A percentile compares a stretch with the other conserved stretches of the same genome.
These are phyloP conservation scores for Nidularia sp. DNA, from an alignment of 768 basidiomycete genomes.

Conservation along the genomic window DNA sequence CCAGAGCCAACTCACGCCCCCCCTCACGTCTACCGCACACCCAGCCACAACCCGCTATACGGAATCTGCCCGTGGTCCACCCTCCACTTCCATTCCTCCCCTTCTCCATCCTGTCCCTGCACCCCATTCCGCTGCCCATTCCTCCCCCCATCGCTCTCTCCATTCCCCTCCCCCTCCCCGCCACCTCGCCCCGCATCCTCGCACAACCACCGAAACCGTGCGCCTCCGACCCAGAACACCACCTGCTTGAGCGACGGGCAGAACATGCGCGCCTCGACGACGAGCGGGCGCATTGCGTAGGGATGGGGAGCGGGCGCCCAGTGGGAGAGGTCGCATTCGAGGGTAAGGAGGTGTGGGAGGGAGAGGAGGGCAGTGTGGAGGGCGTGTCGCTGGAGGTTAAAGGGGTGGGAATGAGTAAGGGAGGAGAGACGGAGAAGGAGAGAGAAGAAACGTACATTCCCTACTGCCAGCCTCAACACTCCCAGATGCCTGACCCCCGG, in stretches of 20 bases:
- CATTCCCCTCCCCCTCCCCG: too few relatives aligned
- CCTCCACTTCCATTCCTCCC: too few relatives aligned
- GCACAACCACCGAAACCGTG: constrained; percentile 18
- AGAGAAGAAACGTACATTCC: constrained; percentile 13
- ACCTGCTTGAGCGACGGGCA: constrained; percentile 20
- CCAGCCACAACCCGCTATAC: too few relatives aligned
- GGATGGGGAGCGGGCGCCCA: constrained; percentile 21
- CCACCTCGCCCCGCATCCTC: not conserved
- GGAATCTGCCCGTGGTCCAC: too few relatives aligned
- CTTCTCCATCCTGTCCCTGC: too few relatives aligned
- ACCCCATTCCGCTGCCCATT: too few relatives aligned
- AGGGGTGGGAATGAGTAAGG: not conserved
- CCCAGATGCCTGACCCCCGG: constrained; percentile 23
- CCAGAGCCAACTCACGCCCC: too few relatives aligned
- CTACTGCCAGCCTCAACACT: constrained; percentile 20
- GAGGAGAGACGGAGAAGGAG: not conserved
- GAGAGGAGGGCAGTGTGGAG: constrained; percentile 19
- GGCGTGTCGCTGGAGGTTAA: constrained; percentile 18
- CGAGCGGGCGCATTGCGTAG: constrained; percentile 23
- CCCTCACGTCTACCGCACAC: too few relatives aligned
- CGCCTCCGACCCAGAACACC: constrained; percentile 23
- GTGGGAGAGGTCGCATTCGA: constrained; percentile 26
- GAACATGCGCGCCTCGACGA: constrained; percentile 23
- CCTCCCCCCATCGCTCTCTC: too few relatives aligned
- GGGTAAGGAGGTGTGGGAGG: constrained; percentile 19